These are phyloP conservation scores for Fraxinus sp. DNA, from an alignment of 305 asterid species.

Conservation along the genomic window DNA sequence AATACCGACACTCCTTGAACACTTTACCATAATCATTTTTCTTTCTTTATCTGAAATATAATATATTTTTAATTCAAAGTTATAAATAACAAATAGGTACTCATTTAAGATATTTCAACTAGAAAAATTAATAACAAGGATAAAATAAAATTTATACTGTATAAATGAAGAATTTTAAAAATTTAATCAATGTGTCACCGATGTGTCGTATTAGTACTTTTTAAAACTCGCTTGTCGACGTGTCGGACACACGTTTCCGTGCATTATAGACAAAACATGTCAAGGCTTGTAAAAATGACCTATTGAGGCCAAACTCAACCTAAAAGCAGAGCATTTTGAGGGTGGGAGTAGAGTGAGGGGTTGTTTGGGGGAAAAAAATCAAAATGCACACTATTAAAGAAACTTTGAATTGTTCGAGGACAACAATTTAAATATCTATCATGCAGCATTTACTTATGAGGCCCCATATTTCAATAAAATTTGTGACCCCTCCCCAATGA, in stretches of 20 bases:
- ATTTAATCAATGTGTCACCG: not conserved
- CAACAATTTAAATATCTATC: not conserved
- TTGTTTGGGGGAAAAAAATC: not conserved
- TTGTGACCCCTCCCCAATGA: not conserved
- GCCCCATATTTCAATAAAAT: not conserved
- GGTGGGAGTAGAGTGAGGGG: not conserved
- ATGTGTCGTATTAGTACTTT: not conserved
- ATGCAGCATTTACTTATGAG: not conserved
- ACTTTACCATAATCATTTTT: not conserved
- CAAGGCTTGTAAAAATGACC: not conserved
- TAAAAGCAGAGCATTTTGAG: not conserved
- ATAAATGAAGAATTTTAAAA: not conserved
- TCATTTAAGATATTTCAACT: not conserved
- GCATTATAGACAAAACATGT: not conserved
- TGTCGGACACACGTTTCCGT: not conserved
- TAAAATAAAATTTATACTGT: not conserved
- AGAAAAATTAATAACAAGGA: not conserved
- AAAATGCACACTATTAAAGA: not conserved
- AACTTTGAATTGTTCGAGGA: not conserved
- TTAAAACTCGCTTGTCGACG: not conserved
- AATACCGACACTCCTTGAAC: not conserved
- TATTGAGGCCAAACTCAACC: not conserved
- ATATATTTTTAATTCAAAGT: not conserved
- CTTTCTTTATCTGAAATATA: not conserved
- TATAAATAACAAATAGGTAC: not conserved